Base-by-base conservation (phyloP, 768 basidiomycete species). In the Leccinum fibrillosum region DNA sequence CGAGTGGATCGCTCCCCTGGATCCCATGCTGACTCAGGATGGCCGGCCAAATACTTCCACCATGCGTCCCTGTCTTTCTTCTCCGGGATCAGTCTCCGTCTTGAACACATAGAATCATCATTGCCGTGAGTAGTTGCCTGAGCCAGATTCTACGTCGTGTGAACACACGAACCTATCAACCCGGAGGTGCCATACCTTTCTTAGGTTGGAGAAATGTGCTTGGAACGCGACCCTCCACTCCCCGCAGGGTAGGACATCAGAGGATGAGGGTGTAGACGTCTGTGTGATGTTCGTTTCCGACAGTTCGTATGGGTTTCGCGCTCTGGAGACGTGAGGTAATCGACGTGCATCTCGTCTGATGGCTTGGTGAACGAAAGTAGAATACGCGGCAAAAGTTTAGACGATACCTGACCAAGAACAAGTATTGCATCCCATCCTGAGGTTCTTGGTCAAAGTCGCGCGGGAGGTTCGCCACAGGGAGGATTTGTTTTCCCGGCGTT, bases 401-500 rank as follows among this genome's bases (percentile, higher is more conserved):
- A 52, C 63, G 76, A 53, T 68, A 90, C 91, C 91, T 82, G 45
- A 92, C 91, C 52, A 83, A 83, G 72, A 92, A 92, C 45, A 93
- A 77, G 69, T 93, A 92, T 64, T 92, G 80, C 79, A 88, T 63
- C 2, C 91, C 91, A 72, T 92, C 86, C 64, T 72, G 70, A 0
- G 91, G 90, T 51, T 79, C 80, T 25, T 77, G 82, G 61, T 83
- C 74, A 67, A 88, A 93, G 66, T 87, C 78, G 19, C 74, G 68
- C n/a, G 90, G 88, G 52, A 93, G 79, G 65, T 85, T 80, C 19
- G 91, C 90, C n/a, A 93, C 88, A 17, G 91, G 91, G 3, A 93
- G 78, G 25, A 82, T 88, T 72, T 91, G 90, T 61, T 75, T 83
- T 45, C 89, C 89, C 52, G 83, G 79, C 8, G 78, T 70, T 15